These are phyloP conservation scores for Mycosphaerelloides madeirae DNA, from an alignment of 2,329 filamentous ascomycete genomes.

Conservation along the genomic window DNA sequence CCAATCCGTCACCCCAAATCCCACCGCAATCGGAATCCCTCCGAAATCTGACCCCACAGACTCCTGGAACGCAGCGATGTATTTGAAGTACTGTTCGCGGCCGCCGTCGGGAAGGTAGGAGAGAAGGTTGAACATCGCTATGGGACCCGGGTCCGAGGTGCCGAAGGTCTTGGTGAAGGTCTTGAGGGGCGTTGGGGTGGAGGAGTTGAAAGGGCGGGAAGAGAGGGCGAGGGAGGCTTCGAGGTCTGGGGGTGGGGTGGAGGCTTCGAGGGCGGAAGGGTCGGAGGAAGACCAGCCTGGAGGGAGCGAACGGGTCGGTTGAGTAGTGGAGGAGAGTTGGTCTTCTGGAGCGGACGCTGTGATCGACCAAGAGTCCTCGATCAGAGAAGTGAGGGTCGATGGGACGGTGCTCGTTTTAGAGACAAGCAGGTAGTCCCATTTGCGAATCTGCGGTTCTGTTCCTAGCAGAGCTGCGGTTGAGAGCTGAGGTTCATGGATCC, in stretches of 20 bases:
- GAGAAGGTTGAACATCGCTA: slow-evolving; percentile 22
- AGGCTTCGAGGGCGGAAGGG: slow-evolving; percentile 15
- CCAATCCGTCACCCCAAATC: slow-evolving; percentile 8
- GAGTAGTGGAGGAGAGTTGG: not conserved
- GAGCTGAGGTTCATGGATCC: slow-evolving; percentile 19
- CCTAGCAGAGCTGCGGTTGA: slow-evolving; percentile 13
- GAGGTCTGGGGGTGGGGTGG: slow-evolving; percentile 15
- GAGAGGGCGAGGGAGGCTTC: slow-evolving; percentile 15
- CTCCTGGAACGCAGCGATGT: slow-evolving; percentile 16
- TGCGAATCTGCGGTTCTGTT: no score
- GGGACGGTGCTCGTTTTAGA: not conserved
- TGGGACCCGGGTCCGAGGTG: slow-evolving; percentile 8
- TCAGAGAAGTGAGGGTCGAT: not conserved
- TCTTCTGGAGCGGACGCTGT: slow-evolving; percentile 11
- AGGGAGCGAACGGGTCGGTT: not conserved
- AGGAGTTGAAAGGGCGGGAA: not conserved
- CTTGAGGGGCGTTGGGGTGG: slow-evolving; percentile 8
- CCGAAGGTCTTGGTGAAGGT: slow-evolving; percentile 17
- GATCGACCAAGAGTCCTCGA: slow-evolving; percentile 16
- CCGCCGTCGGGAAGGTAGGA: slow-evolving; percentile 14
- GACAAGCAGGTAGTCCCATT: slow-evolving; percentile 20
- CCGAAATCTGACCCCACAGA: slow-evolving; percentile 17
- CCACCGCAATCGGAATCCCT: slow-evolving; percentile 12
- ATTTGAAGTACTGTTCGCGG: slow-evolving; percentile 16
- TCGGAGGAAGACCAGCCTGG: slow-evolving; percentile 19